A percentile compares a stretch with the other conserved stretches of the same genome.
phyloP scores from a whole-genome alignment of 2,329 filamentous ascomycete genomes.

The Macrophomina tecta region DNA sequence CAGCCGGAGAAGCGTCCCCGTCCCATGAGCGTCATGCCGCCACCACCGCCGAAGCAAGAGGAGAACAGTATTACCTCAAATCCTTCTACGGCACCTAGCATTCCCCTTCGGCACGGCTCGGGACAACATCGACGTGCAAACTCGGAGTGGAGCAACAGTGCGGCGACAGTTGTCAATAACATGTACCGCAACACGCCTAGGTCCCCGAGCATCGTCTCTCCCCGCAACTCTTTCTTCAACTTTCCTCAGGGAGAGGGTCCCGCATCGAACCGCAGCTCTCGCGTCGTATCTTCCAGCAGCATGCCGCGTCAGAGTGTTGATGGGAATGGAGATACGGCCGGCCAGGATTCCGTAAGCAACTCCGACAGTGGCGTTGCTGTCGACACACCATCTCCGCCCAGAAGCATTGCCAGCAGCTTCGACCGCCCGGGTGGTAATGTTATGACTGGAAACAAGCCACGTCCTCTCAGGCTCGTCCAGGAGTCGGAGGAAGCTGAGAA shows the following conservation, averaged over 20 bases:
- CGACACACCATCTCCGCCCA: conserved; percentile 56
- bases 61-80: conserved; percentile 54
- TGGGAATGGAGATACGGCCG: conserved; percentile 35
- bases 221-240: conserved; percentile 48
- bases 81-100: conserved; percentile 76
- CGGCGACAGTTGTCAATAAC: conserved; percentile 79
- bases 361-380: conserved; percentile 40
- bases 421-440: conserved; percentile 42
- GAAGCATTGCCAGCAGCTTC: conserved; percentile 57
- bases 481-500: conserved; percentile 60
- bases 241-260: conserved; percentile 55
- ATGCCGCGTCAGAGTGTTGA: conserved; percentile 49
- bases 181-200: conserved; percentile 72
- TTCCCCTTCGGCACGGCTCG: conserved; percentile 67
- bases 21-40: conserved; percentile 49
- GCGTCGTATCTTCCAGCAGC: conserved; percentile 56
- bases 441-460: conserved; percentile 70
- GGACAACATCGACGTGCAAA: conserved; percentile 51
- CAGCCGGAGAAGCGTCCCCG: conserved; percentile 45
- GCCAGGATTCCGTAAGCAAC: conserved; percentile 36
- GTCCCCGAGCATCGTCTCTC: conserved; percentile 51
- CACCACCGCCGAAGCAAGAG: conserved; percentile 33
- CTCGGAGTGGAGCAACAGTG: conserved; percentile 58
- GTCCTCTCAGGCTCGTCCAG: conserved; percentile 85
- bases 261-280: conserved; percentile 53